Percentiles rank a stretch among this genome's conserved stretches.
Conservation (phyloP, 139 green algal species). For the Volvox reticuliferus region DNA sequence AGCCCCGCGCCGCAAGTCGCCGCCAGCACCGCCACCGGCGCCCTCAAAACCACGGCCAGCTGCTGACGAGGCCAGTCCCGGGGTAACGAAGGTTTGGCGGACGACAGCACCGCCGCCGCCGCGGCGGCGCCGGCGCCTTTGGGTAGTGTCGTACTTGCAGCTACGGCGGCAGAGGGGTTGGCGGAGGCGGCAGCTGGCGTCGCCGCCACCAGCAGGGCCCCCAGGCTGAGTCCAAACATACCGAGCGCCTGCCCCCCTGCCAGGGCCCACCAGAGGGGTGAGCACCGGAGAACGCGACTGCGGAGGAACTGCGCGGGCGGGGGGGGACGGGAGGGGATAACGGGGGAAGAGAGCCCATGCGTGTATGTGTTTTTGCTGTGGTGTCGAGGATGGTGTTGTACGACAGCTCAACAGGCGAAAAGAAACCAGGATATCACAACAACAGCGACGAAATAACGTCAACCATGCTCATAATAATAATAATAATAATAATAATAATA, state of each 20-base stretch:
- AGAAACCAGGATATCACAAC: too few species aligned
- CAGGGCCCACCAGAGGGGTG: background rate
- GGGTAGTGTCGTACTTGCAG: background rate
- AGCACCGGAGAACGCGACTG: background rate
- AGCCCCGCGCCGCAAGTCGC: conserved; percentile 43
- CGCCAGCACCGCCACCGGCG: background rate
- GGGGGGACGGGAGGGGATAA: background rate
- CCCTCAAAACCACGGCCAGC: background rate
- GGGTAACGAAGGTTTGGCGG: background rate
- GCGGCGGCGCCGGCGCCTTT: background rate
- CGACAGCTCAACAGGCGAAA: too few species aligned
- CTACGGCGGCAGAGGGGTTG: background rate
- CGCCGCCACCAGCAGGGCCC: conserved; percentile 9
- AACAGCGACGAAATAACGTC: too few species aligned
- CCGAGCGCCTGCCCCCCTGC: background rate
- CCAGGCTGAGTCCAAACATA: conserved; percentile 1
- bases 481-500: too few species aligned
- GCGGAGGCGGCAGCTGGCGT: background rate
- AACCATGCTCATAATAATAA: too few species aligned
- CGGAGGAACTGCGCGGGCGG: background rate
- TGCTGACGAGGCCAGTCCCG: background rate
- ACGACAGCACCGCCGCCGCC: background rate
- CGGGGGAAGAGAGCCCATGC: too few species aligned
- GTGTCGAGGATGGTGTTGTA: too few species aligned
- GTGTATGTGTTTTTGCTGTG: too few species aligned